Evolutionary conservation across 768 basidiomycete species (phyloP).

Genomic region (Boletus rubescentipes): DNA sequence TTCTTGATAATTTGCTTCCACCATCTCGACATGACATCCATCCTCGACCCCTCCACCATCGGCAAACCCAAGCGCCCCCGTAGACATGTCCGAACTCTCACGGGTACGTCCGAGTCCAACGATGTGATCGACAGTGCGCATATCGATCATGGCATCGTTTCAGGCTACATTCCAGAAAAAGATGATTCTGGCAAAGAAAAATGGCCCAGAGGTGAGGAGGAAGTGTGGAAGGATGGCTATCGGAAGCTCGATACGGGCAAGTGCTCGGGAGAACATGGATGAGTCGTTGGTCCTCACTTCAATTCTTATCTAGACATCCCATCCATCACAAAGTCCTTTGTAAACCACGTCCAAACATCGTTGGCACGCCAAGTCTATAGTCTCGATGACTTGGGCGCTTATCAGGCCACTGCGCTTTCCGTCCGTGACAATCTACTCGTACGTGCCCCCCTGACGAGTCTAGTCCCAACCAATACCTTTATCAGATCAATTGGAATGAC

Average conservation of each 20-base stretch:
- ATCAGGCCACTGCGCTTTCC: slow-evolving; percentile 88
- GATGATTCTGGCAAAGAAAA: slow-evolving; percentile 77
- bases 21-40: slow-evolving; percentile 52
- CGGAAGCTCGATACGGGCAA: slow-evolving; percentile 58
- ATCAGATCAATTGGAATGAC: slow-evolving; percentile 80
- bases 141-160: slow-evolving; percentile 2
- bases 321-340: slow-evolving; percentile 69
- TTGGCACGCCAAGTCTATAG: slow-evolving; percentile 91
- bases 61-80: slow-evolving; percentile 54
- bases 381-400: slow-evolving; percentile 81
- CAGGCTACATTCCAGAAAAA: slow-evolving; percentile 78
- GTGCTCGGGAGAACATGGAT: not conserved
- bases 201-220: slow-evolving; percentile 82
- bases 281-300: slow-evolving; percentile 1
- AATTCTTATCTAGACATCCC: slow-evolving; percentile 44
- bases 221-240: slow-evolving; percentile 65
- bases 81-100: slow-evolving; percentile 68
- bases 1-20: not conserved
- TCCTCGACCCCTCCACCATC: slow-evolving; percentile 62
- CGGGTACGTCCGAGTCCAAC: slow-evolving; percentile 40
- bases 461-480: not conserved
- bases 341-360: slow-evolving; percentile 84
- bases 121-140: not conserved
- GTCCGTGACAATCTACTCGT: slow-evolving; percentile 88
- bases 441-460: slow-evolving; percentile 19